Evolutionary conservation across 495 filamentous ascomycete genomes (phyloP).

Genomic region (Talaromyces trachyspermus): DNA sequence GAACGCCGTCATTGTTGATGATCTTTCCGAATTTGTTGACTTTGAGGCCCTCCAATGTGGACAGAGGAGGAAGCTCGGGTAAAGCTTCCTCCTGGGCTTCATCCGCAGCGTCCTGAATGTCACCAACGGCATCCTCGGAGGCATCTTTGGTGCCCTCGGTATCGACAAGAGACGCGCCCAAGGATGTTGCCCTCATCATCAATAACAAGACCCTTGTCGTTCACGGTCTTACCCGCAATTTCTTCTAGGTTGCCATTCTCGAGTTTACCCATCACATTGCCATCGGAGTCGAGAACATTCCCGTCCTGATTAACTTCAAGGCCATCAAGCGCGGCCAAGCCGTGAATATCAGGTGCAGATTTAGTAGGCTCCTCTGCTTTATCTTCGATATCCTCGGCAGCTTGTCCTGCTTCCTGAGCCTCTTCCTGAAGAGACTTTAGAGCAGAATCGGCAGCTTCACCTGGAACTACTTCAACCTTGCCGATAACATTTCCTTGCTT

Average conservation of each 20-base stretch:
- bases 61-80: constrained; percentile 43
- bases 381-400: constrained; percentile 31
- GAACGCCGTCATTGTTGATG: constrained; percentile 43
- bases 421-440: constrained; percentile 40
- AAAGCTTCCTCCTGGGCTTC: constrained; percentile 21
- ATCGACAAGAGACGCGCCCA: constrained; percentile 20
- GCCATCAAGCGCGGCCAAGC: constrained; percentile 50
- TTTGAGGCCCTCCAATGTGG: constrained; percentile 51
- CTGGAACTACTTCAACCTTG: constrained; percentile 40
- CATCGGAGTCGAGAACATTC: constrained; percentile 52
- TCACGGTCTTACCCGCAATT: constrained; percentile 44
- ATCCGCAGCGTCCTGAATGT: constrained; percentile 25
- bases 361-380: constrained; percentile 51
- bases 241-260: constrained; percentile 37
- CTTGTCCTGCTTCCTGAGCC: constrained; percentile 17
- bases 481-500: constrained; percentile 43
- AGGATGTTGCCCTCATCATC: constrained; percentile 33
- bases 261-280: constrained; percentile 42
- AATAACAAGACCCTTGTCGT: constrained; percentile 42
- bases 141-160: constrained; percentile 17
- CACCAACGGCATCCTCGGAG: constrained; percentile 22
- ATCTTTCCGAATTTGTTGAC: constrained; percentile 59
- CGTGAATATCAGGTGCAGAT: constrained; percentile 3
- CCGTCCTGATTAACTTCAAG: constrained; percentile 68
- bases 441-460: constrained; percentile 45